phyloP scores from a whole-genome alignment of 2,329 filamentous ascomycete species.

The Diaporthe humulicola region DNA sequence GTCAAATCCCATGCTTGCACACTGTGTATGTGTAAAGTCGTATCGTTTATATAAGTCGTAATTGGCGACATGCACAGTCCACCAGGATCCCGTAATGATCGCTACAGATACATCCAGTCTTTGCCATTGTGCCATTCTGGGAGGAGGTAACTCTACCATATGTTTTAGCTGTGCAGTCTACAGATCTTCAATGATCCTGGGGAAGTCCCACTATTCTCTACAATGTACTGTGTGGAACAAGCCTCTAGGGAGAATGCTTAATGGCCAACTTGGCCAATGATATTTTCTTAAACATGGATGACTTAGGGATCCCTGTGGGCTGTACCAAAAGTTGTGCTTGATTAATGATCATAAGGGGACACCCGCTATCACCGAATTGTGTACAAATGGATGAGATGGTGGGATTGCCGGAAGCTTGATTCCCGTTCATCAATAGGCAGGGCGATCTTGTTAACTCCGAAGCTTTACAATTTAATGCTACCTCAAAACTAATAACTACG shows the following conservation, averaged over 20 bases:
- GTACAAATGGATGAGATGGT: background rate
- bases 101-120: background rate
- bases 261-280: background rate
- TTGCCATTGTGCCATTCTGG: background rate
- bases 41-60: background rate
- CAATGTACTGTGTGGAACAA: background rate
- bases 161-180: background rate
- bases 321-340: too few relatives aligned
- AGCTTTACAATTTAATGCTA: too few relatives aligned
- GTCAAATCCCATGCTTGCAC: background rate
- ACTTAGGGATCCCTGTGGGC: background rate
- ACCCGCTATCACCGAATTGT: background rate
- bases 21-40: background rate
- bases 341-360: background rate
- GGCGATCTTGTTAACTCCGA: background rate
- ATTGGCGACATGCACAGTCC: background rate
- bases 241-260: background rate
- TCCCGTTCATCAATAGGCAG: background rate
- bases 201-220: background rate
- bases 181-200: background rate
- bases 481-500: background rate
- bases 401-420: background rate
- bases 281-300: background rate
- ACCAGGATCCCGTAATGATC: background rate
- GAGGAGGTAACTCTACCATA: background rate